These are phyloP conservation scores for Ophiognomonia clavigignenti-juglandacearum DNA, from an alignment of 2,329 filamentous ascomycete genomes.

Conservation along the genomic window DNA sequence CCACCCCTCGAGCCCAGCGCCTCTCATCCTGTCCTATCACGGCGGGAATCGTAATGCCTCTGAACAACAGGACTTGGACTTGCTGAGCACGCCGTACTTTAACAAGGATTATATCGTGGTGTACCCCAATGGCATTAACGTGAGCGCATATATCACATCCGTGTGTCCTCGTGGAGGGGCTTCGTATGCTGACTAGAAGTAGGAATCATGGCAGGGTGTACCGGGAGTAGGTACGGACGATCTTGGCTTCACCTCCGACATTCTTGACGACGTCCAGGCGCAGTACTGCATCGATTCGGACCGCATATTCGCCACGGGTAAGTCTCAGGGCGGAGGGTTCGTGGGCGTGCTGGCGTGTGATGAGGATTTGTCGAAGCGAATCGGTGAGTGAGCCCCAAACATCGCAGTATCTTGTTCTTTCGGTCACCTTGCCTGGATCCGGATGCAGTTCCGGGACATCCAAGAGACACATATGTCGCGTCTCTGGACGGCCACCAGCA, in stretches of 20 bases:
- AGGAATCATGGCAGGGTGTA: constrained; percentile 35
- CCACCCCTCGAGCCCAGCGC: constrained; percentile 26
- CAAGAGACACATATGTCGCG: not conserved
- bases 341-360: constrained; percentile 36
- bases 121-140: constrained; percentile 39
- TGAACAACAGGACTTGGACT: constrained; percentile 29
- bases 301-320: constrained; percentile 36
- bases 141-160: constrained; percentile 12
- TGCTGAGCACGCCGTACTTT: constrained; percentile 32
- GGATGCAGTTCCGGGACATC: not conserved
- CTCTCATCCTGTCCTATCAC: constrained; percentile 42
- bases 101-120: constrained; percentile 32
- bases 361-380: constrained; percentile 23
- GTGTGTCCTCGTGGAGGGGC: not conserved
- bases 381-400: constrained; percentile 12
- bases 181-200: not conserved
- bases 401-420: not conserved
- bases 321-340: constrained; percentile 42
- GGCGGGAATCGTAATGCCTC: constrained; percentile 32
- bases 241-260: constrained; percentile 36
- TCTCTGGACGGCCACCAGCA: too few relatives aligned
- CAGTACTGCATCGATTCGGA: constrained; percentile 33
- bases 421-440: too few relatives aligned
- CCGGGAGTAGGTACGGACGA: constrained; percentile 35
- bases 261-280: constrained; percentile 32